These are phyloP conservation scores for Talaromyces amestolkiae DNA, from an alignment of 2,329 filamentous ascomycete species.

Conservation along the genomic window DNA sequence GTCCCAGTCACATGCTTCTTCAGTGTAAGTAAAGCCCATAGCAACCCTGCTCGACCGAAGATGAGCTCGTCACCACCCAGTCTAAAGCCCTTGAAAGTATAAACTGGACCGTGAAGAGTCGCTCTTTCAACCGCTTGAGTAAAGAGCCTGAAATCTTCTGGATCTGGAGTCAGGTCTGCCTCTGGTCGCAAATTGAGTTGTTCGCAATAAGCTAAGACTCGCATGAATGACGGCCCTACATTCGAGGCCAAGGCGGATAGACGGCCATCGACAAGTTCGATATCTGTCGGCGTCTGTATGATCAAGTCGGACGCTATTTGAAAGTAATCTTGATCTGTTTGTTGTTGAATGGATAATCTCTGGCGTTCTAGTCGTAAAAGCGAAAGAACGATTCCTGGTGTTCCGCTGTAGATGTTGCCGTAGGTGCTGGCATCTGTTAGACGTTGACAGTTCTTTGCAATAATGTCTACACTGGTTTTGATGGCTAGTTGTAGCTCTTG, in stretches of 20 bases:
- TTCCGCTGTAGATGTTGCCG: slow-evolving; percentile 33
- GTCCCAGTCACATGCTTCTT: slow-evolving; percentile 27
- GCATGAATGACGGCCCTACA: slow-evolving; percentile 25
- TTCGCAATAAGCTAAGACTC: slow-evolving; percentile 26
- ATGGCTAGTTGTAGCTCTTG: slow-evolving; percentile 32
- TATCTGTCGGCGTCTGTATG: slow-evolving; percentile 22
- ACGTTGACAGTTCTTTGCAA: slow-evolving; percentile 27
- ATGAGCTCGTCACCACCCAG: slow-evolving; percentile 41
- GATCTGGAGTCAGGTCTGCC: slow-evolving; percentile 19
- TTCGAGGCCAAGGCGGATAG: slow-evolving; percentile 36
- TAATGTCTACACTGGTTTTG: slow-evolving; percentile 27
- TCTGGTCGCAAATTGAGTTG: slow-evolving; percentile 13
- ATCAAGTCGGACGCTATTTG: slow-evolving; percentile 31
- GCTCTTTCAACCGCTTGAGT: slow-evolving; percentile 30
- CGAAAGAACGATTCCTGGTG: slow-evolving; percentile 37
- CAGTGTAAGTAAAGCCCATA: slow-evolving; percentile 38
- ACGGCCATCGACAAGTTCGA: slow-evolving; percentile 29
- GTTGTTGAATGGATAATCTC: slow-evolving; percentile 26
- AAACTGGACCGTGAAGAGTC: slow-evolving; percentile 29
- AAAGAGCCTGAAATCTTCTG: slow-evolving; percentile 33
- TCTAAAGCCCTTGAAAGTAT: slow-evolving; percentile 27
- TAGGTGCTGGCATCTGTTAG: slow-evolving; percentile 26
- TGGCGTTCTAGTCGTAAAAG: slow-evolving; percentile 41
- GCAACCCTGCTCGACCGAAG: slow-evolving; percentile 39
- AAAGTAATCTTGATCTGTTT: slow-evolving; percentile 21